phyloP scores from a whole-genome alignment of 495 filamentous ascomycete species.

The Podospora sp. region DNA sequence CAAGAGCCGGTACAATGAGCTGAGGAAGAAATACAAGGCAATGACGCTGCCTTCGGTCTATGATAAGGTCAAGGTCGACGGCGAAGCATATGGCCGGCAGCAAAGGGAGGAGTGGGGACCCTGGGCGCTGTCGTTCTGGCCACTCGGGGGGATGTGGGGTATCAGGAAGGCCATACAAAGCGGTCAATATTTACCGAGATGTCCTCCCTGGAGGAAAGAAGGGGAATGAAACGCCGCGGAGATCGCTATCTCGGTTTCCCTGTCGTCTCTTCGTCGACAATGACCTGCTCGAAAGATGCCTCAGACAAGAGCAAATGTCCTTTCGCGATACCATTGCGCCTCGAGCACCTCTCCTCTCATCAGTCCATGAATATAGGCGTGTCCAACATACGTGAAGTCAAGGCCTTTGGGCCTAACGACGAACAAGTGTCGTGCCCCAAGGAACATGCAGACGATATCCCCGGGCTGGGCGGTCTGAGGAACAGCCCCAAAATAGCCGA shows the following conservation, averaged over 20 bases:
- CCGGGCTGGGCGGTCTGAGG: conserved; percentile 11
- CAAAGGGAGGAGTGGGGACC: background rate
- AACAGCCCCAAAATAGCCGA: conserved; percentile 7
- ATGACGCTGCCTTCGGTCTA: conserved; percentile 51
- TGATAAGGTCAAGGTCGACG: conserved; percentile 48
- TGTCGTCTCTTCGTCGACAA: no score
- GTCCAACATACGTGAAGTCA: conserved; percentile 1
- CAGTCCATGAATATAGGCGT: conserved; percentile 17
- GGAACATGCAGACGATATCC: conserved; percentile 16
- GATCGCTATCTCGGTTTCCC: no score
- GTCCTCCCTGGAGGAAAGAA: background rate
- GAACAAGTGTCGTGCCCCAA: conserved; percentile 1
- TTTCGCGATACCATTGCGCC: conserved; percentile 12
- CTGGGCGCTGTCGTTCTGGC: background rate
- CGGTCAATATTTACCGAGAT: background rate
- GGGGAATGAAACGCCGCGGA: background rate
- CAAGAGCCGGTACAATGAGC: conserved; percentile 46
- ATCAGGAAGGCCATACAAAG: background rate
- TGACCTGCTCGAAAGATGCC: no score
- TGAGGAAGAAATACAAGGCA: conserved; percentile 51
- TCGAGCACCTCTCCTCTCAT: conserved; percentile 12
- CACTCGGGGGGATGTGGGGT: background rate
- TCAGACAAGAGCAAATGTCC: conserved; percentile 1
- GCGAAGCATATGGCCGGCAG: background rate
- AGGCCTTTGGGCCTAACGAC: conserved; percentile 3